Evolutionary conservation across 1,284 basidiomycete species (phyloP).

Genomic region (Sanghuangporus baumii): DNA sequence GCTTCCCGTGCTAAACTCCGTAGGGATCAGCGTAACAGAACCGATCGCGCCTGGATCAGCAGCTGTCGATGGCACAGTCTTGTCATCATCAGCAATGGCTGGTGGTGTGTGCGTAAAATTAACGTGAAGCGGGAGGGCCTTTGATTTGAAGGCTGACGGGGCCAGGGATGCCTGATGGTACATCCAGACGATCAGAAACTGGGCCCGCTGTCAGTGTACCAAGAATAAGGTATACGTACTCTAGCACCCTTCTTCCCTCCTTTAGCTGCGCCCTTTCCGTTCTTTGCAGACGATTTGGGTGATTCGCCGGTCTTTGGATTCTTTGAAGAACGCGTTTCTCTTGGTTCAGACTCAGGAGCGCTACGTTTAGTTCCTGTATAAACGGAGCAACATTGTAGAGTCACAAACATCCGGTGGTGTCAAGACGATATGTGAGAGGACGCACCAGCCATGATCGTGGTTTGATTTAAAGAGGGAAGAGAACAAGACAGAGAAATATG

Average conservation of each 20-base stretch:
- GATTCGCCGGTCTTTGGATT: constrained; percentile 38
- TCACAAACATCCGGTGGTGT: not conserved
- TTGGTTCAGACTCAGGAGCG: constrained; percentile 27
- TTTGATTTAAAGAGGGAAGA: not conserved
- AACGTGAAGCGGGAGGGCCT: constrained; percentile 62
- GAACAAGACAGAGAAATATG: not conserved
- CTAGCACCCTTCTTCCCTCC: constrained; percentile 37
- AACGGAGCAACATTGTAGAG: not conserved
- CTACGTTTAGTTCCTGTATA: constrained; percentile 16
- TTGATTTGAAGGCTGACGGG: constrained; percentile 51
- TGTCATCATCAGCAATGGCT: constrained; percentile 35
- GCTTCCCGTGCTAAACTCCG: constrained; percentile 62
- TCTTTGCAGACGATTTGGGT: constrained; percentile 9
- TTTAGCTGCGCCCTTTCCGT: constrained; percentile 24
- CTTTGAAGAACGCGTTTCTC: constrained; percentile 45
- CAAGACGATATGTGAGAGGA: not conserved
- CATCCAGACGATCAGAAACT: not conserved
- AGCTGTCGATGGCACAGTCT: constrained; percentile 30
- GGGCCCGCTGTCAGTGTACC: not conserved
- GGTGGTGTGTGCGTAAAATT: constrained; percentile 66
- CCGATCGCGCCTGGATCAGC: constrained; percentile 59
- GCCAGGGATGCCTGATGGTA: constrained; percentile 38
- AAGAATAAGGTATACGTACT: constrained; percentile 30
- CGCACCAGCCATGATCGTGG: constrained; percentile 14
- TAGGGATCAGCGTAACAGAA: constrained; percentile 49